Percentiles rank a stretch among this genome's conserved stretches.
Evolutionary conservation across 805 yeast genomes (phyloP).

Genomic region (Nakazawaea ernobii): DNA sequence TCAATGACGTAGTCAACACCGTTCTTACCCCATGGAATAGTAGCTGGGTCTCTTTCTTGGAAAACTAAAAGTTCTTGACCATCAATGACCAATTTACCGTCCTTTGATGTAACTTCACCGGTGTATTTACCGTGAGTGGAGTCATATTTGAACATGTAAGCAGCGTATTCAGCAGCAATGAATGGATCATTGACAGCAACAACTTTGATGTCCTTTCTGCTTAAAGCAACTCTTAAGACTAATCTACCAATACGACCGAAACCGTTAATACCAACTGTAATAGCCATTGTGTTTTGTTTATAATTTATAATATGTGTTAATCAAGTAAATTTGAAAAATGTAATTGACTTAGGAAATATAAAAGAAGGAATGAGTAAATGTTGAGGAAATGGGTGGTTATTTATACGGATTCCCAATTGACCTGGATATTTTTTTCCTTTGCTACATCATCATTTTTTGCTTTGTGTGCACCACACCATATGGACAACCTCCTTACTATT

Average conservation of each 20-base stretch:
- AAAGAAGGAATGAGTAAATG: too few relatives aligned
- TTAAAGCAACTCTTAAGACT: constrained; percentile 76
- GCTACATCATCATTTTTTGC: too few relatives aligned
- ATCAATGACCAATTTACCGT: constrained; percentile 56
- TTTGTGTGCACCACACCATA: too few relatives aligned
- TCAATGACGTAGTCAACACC: constrained; percentile 87
- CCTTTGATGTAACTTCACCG: constrained; percentile 64
- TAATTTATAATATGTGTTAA: background rate
- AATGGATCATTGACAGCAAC: constrained; percentile 91
- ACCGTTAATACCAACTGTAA: constrained; percentile 86
- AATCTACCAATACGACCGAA: constrained; percentile 94
- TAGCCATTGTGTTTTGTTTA: constrained; percentile 35
- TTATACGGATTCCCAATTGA: too few relatives aligned
- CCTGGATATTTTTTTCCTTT: too few relatives aligned
- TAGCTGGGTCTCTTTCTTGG: constrained; percentile 81
- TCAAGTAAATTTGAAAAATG: background rate
- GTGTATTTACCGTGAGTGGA: constrained; percentile 84
- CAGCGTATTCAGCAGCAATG: constrained; percentile 85
- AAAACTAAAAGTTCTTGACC: constrained; percentile 61
- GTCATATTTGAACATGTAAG: constrained; percentile 94
- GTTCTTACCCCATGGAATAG: constrained; percentile 80
- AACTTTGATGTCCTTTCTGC: constrained; percentile 69
- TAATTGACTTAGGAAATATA: background rate
- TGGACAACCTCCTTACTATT: too few relatives aligned
- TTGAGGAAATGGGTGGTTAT: too few relatives aligned